Base-by-base conservation (phyloP, 345 rosid genomes). In the Brassica nigra region DNA sequence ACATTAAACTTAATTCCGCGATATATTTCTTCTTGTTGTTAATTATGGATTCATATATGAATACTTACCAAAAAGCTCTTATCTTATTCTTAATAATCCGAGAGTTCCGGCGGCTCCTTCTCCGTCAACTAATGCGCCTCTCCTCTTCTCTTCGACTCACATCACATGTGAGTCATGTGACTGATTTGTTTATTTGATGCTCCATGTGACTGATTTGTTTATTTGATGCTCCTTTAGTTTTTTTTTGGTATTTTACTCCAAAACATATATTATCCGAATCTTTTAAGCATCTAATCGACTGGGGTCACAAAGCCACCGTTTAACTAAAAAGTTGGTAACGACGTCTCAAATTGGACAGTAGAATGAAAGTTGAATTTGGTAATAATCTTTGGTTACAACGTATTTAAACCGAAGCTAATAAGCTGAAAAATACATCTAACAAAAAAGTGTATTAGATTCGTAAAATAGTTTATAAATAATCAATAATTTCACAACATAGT, bases 31-130 rank as follows among this genome's bases (percentile, higher is more conserved):
- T 11, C 0, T 42, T 52, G 58, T 52, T 52, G 18, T 6, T 52
- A 52, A n/a, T 52, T 52, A 52, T 52, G 7, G 20, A 7, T 52
- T 52, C 20, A n/a, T 47, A 47, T 4, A 47, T 44, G n/a, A 44
- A 52, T 16, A 49, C 16, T 54, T 54, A 15, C 23, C 23, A 54
- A 54, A 54, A 54, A 39, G 2, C 20, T 5, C 18, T 52, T 52
- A 52, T 47, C 16, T 4, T 47, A 14, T 11, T 52, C 8, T 52
- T 52, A 52, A 52, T n/a, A 2, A 16, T 71, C 49, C 72, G 66
- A 29, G 61, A 64, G 49, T 42, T 18, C 76, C 72, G 72, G 73
- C 81, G 73, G 23, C 54, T 72, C 68, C 42, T 58, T 66, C 77
- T 15, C 77, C 77, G 37, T 42, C 68, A 72, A 72, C 12, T 29